Evolutionary conservation across 495 filamentous ascomycete species (phyloP).

Genomic region (Hypoxylon fuscum): DNA sequence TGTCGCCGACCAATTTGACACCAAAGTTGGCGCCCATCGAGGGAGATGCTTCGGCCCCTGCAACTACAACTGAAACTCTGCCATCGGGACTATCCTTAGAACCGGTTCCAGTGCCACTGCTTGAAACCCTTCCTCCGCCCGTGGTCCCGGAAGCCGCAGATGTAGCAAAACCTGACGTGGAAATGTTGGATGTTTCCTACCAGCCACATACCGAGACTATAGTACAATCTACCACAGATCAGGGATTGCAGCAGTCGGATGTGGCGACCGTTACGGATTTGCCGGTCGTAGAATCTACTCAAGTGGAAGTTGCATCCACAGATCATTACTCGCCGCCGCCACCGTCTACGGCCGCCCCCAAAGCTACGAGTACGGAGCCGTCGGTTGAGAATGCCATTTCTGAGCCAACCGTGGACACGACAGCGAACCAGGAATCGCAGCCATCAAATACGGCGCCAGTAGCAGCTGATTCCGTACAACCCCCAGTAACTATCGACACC

Average conservation of each 20-base stretch:
- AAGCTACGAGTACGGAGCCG: constrained; percentile 1
- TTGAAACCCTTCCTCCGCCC: neutral
- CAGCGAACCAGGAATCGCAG: neutral
- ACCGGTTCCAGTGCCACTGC: neutral
- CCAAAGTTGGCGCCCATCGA: constrained; percentile 13
- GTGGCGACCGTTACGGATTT: neutral
- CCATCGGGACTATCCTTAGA: neutral
- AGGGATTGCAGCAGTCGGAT: constrained; percentile 5
- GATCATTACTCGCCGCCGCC: neutral
- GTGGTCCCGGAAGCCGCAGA: neutral
- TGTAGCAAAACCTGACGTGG: neutral
- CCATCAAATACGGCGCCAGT: neutral
- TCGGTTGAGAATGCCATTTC: neutral
- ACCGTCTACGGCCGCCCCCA: neutral
- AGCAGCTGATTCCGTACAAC: neutral
- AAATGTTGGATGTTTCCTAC: constrained; percentile 24
- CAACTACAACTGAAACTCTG: neutral
- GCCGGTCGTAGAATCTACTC: neutral
- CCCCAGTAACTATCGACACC: constrained; percentile 11
- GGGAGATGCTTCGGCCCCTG: constrained; percentile 11
- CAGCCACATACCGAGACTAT: neutral
- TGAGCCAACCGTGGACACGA: neutral
- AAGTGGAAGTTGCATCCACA: constrained; percentile 1
- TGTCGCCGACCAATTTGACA: constrained; percentile 25
- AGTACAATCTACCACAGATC: neutral